These are phyloP conservation scores for Acanthamoeba castellanii DNA, from an alignment of 208 protist genomes.

Conservation along the genomic window DNA sequence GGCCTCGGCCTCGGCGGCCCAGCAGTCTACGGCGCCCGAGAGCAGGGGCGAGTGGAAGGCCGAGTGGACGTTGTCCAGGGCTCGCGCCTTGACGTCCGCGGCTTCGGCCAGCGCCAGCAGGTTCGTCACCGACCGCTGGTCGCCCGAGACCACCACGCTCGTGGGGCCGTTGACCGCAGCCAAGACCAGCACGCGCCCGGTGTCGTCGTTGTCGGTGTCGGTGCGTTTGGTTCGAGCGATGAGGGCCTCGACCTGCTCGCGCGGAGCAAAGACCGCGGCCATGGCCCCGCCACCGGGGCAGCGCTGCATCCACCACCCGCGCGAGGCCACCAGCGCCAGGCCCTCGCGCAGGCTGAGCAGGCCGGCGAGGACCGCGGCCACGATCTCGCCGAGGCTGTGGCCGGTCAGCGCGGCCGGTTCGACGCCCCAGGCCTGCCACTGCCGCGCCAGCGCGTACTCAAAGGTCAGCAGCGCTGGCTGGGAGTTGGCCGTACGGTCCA, in stretches of 20 bases:
- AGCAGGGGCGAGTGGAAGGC: conserved; percentile 62
- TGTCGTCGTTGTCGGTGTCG: background rate
- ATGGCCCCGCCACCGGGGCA: conserved; percentile 8
- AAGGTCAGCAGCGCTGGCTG: conserved; percentile 83
- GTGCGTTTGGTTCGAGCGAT: background rate
- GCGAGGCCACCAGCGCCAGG: conserved; percentile 72
- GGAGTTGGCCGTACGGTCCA: conserved; percentile 52
- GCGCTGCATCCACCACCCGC: conserved; percentile 64
- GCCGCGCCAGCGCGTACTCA: conserved; percentile 78
- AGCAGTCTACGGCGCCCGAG: conserved; percentile 8
- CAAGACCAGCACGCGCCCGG: background rate
- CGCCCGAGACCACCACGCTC: conserved; percentile 11
- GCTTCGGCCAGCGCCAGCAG: background rate
- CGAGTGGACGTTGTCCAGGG: conserved; percentile 32
- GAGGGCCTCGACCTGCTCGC: conserved; percentile 1
- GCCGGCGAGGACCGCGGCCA: conserved; percentile 75
- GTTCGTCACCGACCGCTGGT: background rate
- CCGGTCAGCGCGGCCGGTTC: conserved; percentile 79
- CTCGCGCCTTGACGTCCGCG: background rate
- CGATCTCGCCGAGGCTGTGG: conserved; percentile 85
- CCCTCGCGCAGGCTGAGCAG: conserved; percentile 82
- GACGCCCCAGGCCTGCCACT: conserved; percentile 75
- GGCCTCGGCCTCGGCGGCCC: conserved; percentile 11
- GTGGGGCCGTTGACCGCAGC: conserved; percentile 59
- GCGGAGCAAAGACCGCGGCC: conserved; percentile 47